Evolutionary conservation across 768 basidiomycete species (phyloP).

Genomic region (Lenzites betulinus): DNA sequence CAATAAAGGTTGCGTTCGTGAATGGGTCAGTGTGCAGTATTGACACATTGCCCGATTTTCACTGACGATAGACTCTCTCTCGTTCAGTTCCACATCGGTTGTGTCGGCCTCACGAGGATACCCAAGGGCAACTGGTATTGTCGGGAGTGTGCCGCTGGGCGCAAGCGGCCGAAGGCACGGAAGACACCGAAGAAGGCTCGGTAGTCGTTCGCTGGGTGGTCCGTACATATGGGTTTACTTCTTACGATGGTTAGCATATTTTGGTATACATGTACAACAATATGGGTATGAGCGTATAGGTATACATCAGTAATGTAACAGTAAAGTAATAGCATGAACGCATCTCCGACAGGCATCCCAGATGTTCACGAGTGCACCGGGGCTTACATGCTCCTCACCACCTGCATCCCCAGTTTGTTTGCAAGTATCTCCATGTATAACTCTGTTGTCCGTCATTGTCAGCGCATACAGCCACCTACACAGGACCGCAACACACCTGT

Average conservation of each 20-base stretch:
- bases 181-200: background rate
- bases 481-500: slow-evolving; percentile 49
- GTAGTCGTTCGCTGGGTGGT: background rate
- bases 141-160: slow-evolving; percentile 48
- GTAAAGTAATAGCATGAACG: background rate
- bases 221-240: background rate
- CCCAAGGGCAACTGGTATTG: slow-evolving; percentile 75
- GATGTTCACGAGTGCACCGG: background rate
- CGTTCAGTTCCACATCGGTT: slow-evolving; percentile 70
- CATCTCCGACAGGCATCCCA: background rate
- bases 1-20: slow-evolving; percentile 61
- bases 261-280: slow-evolving; percentile 16
- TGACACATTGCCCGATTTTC: background rate
- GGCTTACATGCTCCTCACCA: slow-evolving; percentile 23
- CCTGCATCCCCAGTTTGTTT: slow-evolving; percentile 60
- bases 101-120: slow-evolving; percentile 58
- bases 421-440: slow-evolving; percentile 87
- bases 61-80: background rate
- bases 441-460: slow-evolving; percentile 48
- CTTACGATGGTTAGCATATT: background rate
- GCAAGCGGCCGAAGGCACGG: slow-evolving; percentile 24
- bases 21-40: slow-evolving; percentile 69
- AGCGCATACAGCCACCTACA: background rate
- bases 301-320: slow-evolving; percentile 5
- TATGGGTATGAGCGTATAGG: slow-evolving; percentile 8